Percentiles rank a stretch among this genome's conserved stretches.
Evolutionary conservation across 2,329 filamentous ascomycete species (phyloP).

Genomic region (Madurella mycetomatis): DNA sequence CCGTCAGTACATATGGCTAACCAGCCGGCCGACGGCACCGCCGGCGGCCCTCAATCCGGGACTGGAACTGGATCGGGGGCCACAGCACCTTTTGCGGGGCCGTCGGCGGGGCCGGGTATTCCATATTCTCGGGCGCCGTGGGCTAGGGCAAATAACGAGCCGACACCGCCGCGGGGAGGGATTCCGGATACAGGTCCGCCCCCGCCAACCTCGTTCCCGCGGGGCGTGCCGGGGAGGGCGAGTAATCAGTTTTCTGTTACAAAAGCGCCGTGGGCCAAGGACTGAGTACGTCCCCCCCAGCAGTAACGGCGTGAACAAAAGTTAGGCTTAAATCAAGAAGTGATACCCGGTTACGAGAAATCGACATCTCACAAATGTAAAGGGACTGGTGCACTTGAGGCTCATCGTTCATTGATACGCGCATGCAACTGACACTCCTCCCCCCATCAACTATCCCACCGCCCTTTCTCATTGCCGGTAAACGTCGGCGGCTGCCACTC

Average conservation of each 20-base stretch:
- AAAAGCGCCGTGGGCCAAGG: slow-evolving; percentile 45
- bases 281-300: slow-evolving; percentile 1
- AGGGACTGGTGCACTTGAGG: not conserved
- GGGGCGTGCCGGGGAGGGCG: slow-evolving; percentile 30
- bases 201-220: slow-evolving; percentile 19
- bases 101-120: slow-evolving; percentile 27
- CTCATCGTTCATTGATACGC: slow-evolving; percentile 3
- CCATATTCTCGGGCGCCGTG: slow-evolving; percentile 35
- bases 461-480: not conserved
- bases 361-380: not conserved
- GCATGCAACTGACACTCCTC: not conserved
- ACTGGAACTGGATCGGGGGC: not conserved
- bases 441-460: not conserved
- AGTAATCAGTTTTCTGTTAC: slow-evolving; percentile 39
- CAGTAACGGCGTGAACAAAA: not conserved
- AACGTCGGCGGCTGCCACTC: not conserved
- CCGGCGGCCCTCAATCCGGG: not conserved
- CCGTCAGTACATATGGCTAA: slow-evolving; percentile 50
- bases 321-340: not conserved
- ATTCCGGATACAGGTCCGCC: slow-evolving; percentile 18
- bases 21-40: slow-evolving; percentile 44
- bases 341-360: slow-evolving; percentile 10
- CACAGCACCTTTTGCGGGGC: not conserved
- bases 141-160: slow-evolving; percentile 7
- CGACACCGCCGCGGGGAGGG: slow-evolving; percentile 15